Evolutionary conservation across 495 filamentous ascomycete genomes (phyloP), one percentile per base, ranked within the genome.

Genomic region (Lepidopterella palustris): DNA sequence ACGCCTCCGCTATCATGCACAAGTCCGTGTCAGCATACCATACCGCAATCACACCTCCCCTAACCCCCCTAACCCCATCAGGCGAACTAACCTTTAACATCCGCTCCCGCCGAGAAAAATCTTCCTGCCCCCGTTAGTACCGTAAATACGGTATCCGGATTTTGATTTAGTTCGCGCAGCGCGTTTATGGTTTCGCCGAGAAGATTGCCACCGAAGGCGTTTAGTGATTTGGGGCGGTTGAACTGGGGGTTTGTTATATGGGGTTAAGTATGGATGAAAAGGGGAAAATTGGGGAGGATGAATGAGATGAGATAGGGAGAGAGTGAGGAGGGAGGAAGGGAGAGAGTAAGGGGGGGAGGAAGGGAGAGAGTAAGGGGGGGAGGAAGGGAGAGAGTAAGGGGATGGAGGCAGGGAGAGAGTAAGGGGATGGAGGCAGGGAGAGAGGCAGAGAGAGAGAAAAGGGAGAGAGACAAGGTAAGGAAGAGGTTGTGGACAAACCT

Each of bases 31-130:
- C n/a, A n/a, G n/a, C n/a, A n/a, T n/a, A n/a, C n/a, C 13, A 59
- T 42, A 47, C 42, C 24, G 35, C 10, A 27, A 8, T 24, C 24
- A 51, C 3, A 2, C 20, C 59, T 10, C 28, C 32, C 3, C 18
- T 48, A 2, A 18, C 35, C 35, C 18, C 10, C 9, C 5, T 2
- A 42, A 42, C 18, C 3, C 35, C 3, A 28, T n/a, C n/a, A n/a
- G n/a, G n/a, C 5, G 26, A 18, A 13, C 28, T 21, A 49, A 60
- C 65, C 66, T 27, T 65, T 65, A 9, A 72, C 70, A 61, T 72
- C 70, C 4, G 70, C 70, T 27, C 70, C 70, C 0, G 70, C 63
- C 21, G 62, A 67, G 64, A 72, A 72, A 56, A 72, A 72, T 5
- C 70, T 57, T 5, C 70, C 70, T 25, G 68, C 68, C 24, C 70